Base-by-base conservation (phyloP, 345 rosid species). In the Iberis pinnata region DNA sequence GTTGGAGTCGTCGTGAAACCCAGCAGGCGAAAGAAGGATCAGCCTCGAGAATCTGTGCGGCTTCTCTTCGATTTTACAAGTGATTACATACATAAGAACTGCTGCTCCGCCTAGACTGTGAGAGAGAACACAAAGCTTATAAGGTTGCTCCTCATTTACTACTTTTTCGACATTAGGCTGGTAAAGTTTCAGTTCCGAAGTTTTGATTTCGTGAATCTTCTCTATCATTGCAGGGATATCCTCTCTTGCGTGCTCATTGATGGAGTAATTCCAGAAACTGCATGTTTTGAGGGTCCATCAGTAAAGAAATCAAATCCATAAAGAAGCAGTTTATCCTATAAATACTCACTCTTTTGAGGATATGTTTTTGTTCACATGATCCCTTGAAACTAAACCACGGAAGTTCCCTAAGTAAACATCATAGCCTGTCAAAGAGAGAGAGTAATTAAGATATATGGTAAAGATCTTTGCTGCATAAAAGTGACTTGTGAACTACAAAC, bases 61-160 rank as follows among this genome's bases (percentile, higher is more conserved):
- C 58, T 83, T 78, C 78, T 75, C 80, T 67, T 87, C 79, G 9
- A 85, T 76, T 16, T 32, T 82, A 38, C 76, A 69, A 16, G 80
- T 81, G 65, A 88, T 49, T 35, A 83, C 65, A 51, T 88, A 80
- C 86, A 83, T 88, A 44, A 92, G 65, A 66, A 85, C 75, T 38
- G 76, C 95, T 24, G 98, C 97, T 38, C 98, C 96, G 27, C 98
- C 98, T 72, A 88, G 73, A 69, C 98, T 92, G 68, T 92, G 98
- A 42, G 81, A 73, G 66, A 88, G 65, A 58, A 93, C 79, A 67
- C 89, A 88, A 12, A 92, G 96, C 72, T 76, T 79, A 71, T 84
- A 85, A 9, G 82, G 95, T 58, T 86, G 92, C 38, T 77, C 78
- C 24, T 69, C 74, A 2, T 50, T 72, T 27, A 36, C 53, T 62